phyloP scores from a whole-genome alignment of 345 rosid genomes.

The Sonneratia caseolaris region DNA sequence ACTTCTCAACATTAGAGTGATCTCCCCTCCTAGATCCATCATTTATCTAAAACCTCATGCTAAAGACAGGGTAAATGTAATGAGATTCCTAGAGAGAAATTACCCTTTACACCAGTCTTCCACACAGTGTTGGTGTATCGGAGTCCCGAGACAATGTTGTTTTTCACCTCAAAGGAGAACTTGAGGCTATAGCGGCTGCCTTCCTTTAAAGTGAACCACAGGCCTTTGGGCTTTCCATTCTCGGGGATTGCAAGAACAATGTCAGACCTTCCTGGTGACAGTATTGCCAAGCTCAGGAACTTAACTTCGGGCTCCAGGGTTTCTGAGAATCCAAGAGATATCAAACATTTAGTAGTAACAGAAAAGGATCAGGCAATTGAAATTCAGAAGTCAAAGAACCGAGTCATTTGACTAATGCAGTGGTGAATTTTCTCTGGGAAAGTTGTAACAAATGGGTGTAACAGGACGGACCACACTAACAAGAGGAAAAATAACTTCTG shows the following conservation, averaged over 20 bases:
- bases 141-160: slow-evolving; percentile 89
- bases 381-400: neutral
- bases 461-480: neutral
- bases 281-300: slow-evolving; percentile 54
- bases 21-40: neutral
- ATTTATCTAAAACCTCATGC: neutral
- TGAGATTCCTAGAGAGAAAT: neutral
- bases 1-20: neutral
- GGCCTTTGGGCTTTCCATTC: slow-evolving; percentile 56
- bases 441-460: neutral
- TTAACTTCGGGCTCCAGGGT: slow-evolving; percentile 76
- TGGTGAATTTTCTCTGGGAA: neutral
- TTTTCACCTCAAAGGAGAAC: slow-evolving; percentile 63
- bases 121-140: slow-evolving; percentile 64
- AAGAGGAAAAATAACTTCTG: neutral
- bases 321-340: slow-evolving; percentile 27
- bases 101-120: slow-evolving; percentile 73
- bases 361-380: neutral
- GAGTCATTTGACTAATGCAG: neutral
- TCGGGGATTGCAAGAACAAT: slow-evolving; percentile 57
- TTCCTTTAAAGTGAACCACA: slow-evolving; percentile 88
- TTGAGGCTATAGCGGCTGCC: slow-evolving; percentile 63
- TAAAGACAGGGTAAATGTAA: neutral
- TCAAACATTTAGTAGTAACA: neutral
- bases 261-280: slow-evolving; percentile 60